Evolutionary conservation across 2,329 filamentous ascomycete genomes (phyloP), one percentile per base, ranked within the genome.

Genomic region (Alternaria sp.): DNA sequence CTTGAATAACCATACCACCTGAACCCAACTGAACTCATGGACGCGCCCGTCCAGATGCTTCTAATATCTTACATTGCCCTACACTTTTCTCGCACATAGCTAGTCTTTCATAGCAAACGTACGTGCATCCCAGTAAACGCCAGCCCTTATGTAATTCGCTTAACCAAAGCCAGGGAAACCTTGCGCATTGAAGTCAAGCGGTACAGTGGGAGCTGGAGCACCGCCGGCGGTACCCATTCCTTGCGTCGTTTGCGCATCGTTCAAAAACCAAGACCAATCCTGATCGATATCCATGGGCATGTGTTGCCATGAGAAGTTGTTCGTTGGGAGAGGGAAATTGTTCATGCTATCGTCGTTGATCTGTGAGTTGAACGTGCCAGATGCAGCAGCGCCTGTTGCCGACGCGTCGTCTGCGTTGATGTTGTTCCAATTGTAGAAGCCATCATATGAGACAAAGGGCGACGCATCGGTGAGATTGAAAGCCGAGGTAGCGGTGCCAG

Each of bases 251-350:
- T 64, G 64, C 4, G 63, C 61, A 54, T 78, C 76, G 28, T 76
- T 78, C 59, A 79, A 58, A 39, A 79, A 79, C 76, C 77, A 80
- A 36, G 70, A 75, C 78, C 78, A 80, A 54, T 80, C 78, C 68
- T 79, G 78, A 48, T 79, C 77, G 47, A 79, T 78, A 32, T 79
- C 76, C 75, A 79, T 78, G 36, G 75, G 75, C 70, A 78, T 75
- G 38, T 77, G 78, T 62, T 79, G 76, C 78, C 77, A 79, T 2
- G 58, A 66, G 59, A 78, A 78, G 60, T 74, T 77, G 43, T 75
- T 78, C 9, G 73, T 76, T 26, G 75, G 72, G 5, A 75, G 65
- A 8, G 70, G 70, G 63, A 73, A 77, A 38, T 71, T 74, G 39
- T 56, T 69, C 69, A 75, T 72, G 32, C 56, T 60, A 39, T 75